Evolutionary conservation across 148 eudicot genomes (phyloP), one percentile per base, ranked within the genome.

Genomic region (Silene latifolia): DNA sequence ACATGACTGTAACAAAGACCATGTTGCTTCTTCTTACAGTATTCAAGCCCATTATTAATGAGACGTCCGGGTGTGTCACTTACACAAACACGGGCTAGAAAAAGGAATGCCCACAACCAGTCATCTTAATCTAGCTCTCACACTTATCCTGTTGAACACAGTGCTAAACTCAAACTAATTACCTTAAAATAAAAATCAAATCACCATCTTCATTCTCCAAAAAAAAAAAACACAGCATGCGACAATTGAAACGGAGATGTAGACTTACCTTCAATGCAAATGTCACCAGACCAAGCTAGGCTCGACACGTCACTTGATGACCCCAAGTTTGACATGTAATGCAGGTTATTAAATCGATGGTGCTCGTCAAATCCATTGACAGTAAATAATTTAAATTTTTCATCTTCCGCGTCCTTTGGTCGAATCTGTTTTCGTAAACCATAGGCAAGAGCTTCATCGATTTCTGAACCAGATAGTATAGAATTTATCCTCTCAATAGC

Each of bases 401-500:
- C 84, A 86, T 92, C 90, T n/a, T 75, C 77, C 53, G 62, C 72
- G 69, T 88, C 84, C 70, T 88, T 85, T 74, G 72, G 78, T 83
- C 80, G 89, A 77, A 92, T 87, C 73, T 89, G 93, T 78, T 83
- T 92, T 84, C 87, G 87, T 75, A 95, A 77, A 74, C 96, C 93
- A 80, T 86, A 85, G 76, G 96, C 93, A 77, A 95, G 89, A 80
- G 96, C 87, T 80, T 95, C 91, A 81, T 95, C 98, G 76, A 88
- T 80, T 83, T 92, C 92, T 71, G 88, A 87, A 53, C 85, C 89
- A 83, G 89, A 87, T 76, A 95, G 81, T 83, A 92, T 85, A 20
- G 93, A 90, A 81, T 95, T 95, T 71, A 92, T 95, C 80, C 98
- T 95, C 82, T 95, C 98, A 19, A 87, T 77, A 79, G 98, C 97